Evolutionary conservation across 2,329 filamentous ascomycete genomes (phyloP).

Genomic region (Xylaria arbuscula): DNA sequence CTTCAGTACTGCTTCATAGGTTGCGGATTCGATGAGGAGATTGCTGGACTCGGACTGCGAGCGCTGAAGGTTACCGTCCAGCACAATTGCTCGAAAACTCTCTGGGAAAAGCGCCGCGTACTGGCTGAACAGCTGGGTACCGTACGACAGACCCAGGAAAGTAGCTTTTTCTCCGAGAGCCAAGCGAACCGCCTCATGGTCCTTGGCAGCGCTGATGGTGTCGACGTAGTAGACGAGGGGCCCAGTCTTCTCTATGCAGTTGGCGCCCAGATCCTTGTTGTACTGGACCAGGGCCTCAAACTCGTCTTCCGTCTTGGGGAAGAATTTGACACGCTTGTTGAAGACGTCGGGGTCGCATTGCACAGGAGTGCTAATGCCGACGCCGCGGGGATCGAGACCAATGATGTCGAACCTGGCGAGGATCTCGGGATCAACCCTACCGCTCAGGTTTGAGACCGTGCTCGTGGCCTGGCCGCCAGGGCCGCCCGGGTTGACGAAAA

Average conservation of each 20-base stretch:
- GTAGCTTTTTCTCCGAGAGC: conserved; percentile 45
- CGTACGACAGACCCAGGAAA: conserved; percentile 58
- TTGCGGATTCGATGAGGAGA: conserved; percentile 51
- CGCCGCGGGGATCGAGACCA: conserved; percentile 57
- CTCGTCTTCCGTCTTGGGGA: conserved; percentile 53
- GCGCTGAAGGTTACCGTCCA: conserved; percentile 60
- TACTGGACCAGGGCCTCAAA: conserved; percentile 53
- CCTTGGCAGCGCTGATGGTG: conserved; percentile 50
- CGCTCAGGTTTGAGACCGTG: conserved; percentile 37
- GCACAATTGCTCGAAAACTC: conserved; percentile 54
- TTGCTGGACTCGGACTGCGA: conserved; percentile 51
- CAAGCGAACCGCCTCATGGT: conserved; percentile 49
- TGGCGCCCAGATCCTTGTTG: conserved; percentile 54
- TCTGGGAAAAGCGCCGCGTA: conserved; percentile 59
- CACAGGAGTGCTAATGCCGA: conserved; percentile 55
- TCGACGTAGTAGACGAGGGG: conserved; percentile 56
- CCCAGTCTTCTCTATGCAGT: conserved; percentile 55
- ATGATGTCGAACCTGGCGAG: conserved; percentile 55
- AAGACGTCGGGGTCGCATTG: conserved; percentile 53
- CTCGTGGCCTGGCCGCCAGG: conserved; percentile 51
- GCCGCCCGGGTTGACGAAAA: conserved; percentile 58
- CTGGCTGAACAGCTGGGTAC: conserved; percentile 56
- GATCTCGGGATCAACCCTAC: conserved; percentile 43
- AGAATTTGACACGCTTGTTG: conserved; percentile 52
- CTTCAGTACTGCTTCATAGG: conserved; percentile 52